These are phyloP conservation scores for Leccinum holopus DNA, from an alignment of 1,284 basidiomycete species.

Conservation along the genomic window DNA sequence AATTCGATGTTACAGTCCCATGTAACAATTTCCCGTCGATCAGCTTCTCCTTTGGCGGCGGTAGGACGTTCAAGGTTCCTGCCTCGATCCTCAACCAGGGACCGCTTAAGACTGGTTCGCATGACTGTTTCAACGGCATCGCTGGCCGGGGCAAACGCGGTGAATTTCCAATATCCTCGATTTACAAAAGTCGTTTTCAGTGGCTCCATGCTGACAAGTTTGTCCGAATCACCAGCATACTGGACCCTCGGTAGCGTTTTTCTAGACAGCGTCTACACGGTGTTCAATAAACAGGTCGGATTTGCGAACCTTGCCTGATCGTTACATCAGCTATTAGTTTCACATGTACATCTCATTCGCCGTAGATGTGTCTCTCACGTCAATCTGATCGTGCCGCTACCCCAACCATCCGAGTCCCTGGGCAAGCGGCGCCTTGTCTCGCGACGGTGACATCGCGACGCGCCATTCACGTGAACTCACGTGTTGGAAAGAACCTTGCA, in stretches of 20 bases:
- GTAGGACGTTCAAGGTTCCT: neutral
- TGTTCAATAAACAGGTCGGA: neutral
- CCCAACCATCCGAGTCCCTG: too few relatives aligned
- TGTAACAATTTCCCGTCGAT: neutral
- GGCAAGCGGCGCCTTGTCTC: too few relatives aligned
- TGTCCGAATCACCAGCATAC: neutral
- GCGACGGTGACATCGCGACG: too few relatives aligned
- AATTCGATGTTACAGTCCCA: neutral
- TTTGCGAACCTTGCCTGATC: neutral
- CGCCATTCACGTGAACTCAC: too few relatives aligned
- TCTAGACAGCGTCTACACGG: neutral
- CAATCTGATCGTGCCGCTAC: too few relatives aligned
- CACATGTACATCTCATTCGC: too few relatives aligned
- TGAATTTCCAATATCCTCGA: neutral
- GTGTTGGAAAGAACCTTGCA: too few relatives aligned
- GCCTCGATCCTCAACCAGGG: neutral
- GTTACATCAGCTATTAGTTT: too few relatives aligned
- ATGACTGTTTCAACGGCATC: neutral
- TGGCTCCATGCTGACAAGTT: neutral
- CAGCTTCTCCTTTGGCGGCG: neutral
- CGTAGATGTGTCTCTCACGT: too few relatives aligned
- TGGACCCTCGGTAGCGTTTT: neutral
- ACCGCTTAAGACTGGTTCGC: neutral
- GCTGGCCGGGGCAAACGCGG: neutral
- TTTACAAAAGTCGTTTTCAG: neutral